Percentiles rank a stretch among this genome's conserved stretches.
These are phyloP conservation scores for Senecio squalidus DNA, from an alignment of 140 eudicot species.

Conservation along the genomic window DNA sequence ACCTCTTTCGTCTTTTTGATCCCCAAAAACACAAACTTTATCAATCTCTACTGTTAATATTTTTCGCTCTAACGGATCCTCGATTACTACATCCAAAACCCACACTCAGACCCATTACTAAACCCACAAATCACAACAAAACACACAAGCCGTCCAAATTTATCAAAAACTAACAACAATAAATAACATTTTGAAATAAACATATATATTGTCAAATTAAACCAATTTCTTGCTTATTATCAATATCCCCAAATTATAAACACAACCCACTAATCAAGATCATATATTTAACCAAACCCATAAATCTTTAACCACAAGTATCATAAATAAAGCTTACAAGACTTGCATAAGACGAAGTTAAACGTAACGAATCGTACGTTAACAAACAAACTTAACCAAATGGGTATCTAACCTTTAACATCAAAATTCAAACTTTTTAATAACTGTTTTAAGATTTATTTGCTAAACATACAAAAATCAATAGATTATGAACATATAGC, in stretches of 20 bases:
- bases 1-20: too few species aligned
- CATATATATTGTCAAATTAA: conserved; percentile 1
- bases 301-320: conserved; percentile 2
- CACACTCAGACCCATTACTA: conserved; percentile 18
- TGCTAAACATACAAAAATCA: too few species aligned
- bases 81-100: conserved; percentile 5
- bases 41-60: too few species aligned
- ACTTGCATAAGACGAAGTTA: conserved; percentile 10
- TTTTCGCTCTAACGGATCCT: not conserved
- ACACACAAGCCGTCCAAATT: too few species aligned
- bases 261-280: conserved; percentile 13
- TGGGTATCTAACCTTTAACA: conserved; percentile 2
- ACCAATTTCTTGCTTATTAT: not conserved
- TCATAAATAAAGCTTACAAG: not conserved
- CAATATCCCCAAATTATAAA: not conserved
- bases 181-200: not conserved
- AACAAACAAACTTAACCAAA: conserved; percentile 19
- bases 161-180: not conserved
- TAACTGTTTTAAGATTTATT: too few species aligned
- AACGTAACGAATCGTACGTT: conserved; percentile 23
- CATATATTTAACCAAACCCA: not conserved
- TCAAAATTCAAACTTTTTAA: too few species aligned
- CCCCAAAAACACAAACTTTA: too few species aligned
- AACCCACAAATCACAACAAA: too few species aligned
- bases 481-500: too few species aligned